Evolutionary conservation across 371 early-diverging fungal genomes (phyloP).

Genomic region (Capniomyces stellatus): DNA sequence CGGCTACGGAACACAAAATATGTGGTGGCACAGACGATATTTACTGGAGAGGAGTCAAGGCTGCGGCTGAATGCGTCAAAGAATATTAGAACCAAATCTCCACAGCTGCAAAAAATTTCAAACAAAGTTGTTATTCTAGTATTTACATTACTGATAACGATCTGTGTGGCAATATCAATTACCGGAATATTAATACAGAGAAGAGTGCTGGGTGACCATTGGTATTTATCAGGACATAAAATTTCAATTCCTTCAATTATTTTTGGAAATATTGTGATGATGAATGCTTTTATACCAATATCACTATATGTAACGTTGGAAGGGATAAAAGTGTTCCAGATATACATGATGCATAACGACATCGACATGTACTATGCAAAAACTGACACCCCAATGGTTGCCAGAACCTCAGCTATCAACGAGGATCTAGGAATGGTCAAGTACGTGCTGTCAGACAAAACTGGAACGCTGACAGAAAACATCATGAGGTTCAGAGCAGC

Average conservation of each 20-base stretch:
- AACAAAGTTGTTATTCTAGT: constrained; percentile 46
- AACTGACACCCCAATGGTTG: constrained; percentile 51
- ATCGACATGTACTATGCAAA: constrained; percentile 50
- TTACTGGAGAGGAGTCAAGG: constrained; percentile 66
- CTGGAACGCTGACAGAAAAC: constrained; percentile 92
- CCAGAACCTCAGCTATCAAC: constrained; percentile 61
- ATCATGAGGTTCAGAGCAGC: constrained; percentile 74
- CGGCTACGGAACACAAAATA: constrained; percentile 59
- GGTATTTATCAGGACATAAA: constrained; percentile 16
- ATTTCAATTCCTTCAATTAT: constrained; percentile 26
- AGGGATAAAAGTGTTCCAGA: constrained; percentile 35
- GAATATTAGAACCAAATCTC: constrained; percentile 43
- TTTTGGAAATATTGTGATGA: constrained; percentile 52
- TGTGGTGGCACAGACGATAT: constrained; percentile 55
- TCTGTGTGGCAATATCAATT: constrained; percentile 29
- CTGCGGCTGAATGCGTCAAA: constrained; percentile 52
- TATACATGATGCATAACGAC: constrained; percentile 60
- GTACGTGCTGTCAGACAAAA: constrained; percentile 94
- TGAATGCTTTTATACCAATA: constrained; percentile 66
- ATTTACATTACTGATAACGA: constrained; percentile 32
- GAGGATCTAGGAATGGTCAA: constrained; percentile 91
- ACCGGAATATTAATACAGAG: constrained; percentile 25
- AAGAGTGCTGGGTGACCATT: constrained; percentile 7
- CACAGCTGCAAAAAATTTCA: constrained; percentile 39
- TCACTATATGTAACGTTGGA: constrained; percentile 38